phyloP scores from a whole-genome alignment of 192 early-diverging fungal species.

The Spinellus fusiger region DNA sequence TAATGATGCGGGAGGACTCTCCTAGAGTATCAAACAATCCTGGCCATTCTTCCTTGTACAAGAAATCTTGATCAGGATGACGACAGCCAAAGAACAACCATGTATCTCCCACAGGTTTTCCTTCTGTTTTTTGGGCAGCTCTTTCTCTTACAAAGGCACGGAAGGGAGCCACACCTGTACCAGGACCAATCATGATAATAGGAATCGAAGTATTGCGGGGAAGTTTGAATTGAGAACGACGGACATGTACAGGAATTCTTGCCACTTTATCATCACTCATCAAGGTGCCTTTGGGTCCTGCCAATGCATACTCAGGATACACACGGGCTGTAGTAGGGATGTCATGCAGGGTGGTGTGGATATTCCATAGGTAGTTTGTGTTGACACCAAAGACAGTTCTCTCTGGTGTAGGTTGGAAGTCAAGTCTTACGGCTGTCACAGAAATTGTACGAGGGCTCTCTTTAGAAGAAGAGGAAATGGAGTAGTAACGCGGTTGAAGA shows the following conservation, averaged over 20 bases:
- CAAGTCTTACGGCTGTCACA: conserved; percentile 86
- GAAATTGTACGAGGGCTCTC: conserved; percentile 67
- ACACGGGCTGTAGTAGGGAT: conserved; percentile 23
- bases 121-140: conserved; percentile 51
- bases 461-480: conserved; percentile 89
- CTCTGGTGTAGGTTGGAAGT: conserved; percentile 57
- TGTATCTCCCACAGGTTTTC: conserved; percentile 71
- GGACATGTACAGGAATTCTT: conserved; percentile 81
- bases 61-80: conserved; percentile 74
- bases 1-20: conserved; percentile 64
- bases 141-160: conserved; percentile 94
- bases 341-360: conserved; percentile 44
- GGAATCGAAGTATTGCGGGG: conserved; percentile 76
- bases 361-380: conserved; percentile 81
- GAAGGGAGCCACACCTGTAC: conserved; percentile 98
- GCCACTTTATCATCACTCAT: conserved; percentile 16
- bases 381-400: conserved; percentile 73
- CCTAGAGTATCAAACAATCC: conserved; percentile 56
- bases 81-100: conserved; percentile 95
- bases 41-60: conserved; percentile 83
- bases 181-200: conserved; percentile 97
- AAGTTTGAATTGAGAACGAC: conserved; percentile 84
- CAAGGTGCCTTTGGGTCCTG: conserved; percentile 39
- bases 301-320: conserved; percentile 30
- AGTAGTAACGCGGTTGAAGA: conserved; percentile 89